Evolutionary conservation across 768 basidiomycete species (phyloP).

Genomic region (Porphyrellus cyaneotinctus): DNA sequence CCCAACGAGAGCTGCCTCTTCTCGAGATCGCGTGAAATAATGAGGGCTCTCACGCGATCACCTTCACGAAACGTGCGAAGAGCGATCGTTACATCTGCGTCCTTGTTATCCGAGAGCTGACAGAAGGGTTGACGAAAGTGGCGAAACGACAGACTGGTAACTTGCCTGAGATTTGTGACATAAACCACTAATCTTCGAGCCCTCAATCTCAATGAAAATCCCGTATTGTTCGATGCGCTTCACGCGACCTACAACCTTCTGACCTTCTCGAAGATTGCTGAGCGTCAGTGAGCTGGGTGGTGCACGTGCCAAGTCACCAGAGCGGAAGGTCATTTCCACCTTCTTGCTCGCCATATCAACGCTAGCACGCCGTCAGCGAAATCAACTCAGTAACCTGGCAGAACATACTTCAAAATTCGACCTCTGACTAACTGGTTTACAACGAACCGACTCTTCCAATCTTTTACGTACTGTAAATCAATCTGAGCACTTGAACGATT

Average conservation of each 20-base stretch:
- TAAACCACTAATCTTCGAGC: constrained; percentile 78
- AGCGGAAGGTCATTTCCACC: constrained; percentile 88
- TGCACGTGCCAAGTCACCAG: constrained; percentile 48
- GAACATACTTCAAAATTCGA: constrained; percentile 67
- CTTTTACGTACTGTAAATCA: constrained; percentile 75
- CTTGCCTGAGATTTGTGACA: constrained; percentile 91
- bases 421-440: constrained; percentile 84
- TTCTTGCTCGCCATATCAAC: constrained; percentile 68
- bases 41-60: constrained; percentile 76
- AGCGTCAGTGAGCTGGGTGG: constrained; percentile 37
- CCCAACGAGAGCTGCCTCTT: constrained; percentile 78
- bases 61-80: constrained; percentile 82
- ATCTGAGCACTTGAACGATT: constrained; percentile 6
- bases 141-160: not conserved
- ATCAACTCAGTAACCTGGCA: not conserved
- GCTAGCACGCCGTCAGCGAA: constrained; percentile 38
- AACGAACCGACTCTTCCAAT: constrained; percentile 84
- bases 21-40: constrained; percentile 69
- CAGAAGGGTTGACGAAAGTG: not conserved
- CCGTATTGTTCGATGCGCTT: constrained; percentile 86
- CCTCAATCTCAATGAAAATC: constrained; percentile 88
- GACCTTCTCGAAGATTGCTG: constrained; percentile 66
- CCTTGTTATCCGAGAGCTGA: constrained; percentile 84
- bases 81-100: constrained; percentile 74
- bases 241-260: constrained; percentile 75